Conservation (phyloP, 805 yeast genomes). For the Cyberlindnera saturnus region DNA sequence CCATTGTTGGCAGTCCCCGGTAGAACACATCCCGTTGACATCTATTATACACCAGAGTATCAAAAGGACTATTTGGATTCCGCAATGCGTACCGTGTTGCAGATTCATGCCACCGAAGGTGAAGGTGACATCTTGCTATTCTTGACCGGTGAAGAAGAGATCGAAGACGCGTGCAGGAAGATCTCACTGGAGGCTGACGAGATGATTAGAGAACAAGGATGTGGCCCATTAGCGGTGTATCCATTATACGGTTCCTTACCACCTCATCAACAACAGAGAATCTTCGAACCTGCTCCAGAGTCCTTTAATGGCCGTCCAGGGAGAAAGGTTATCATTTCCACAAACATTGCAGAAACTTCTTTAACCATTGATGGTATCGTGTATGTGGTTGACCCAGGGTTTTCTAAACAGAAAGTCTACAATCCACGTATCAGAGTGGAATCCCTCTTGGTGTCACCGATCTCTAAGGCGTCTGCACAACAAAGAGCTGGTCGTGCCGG, state of each 20-base stretch:
- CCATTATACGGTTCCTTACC: slow-evolving; percentile 96
- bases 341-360: slow-evolving; percentile 97
- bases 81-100: slow-evolving; percentile 90
- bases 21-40: slow-evolving; percentile 95
- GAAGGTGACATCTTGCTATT: slow-evolving; percentile 86
- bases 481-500: slow-evolving; percentile 99
- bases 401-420: slow-evolving; percentile 92
- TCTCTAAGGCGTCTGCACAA: slow-evolving; percentile 95
- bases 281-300: slow-evolving; percentile 84
- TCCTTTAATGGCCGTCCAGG: slow-evolving; percentile 84
- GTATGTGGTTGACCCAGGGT: slow-evolving; percentile 96
- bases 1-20: slow-evolving; percentile 97
- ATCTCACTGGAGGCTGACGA: slow-evolving; percentile 85
- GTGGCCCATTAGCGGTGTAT: slow-evolving; percentile 86
- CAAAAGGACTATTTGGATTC: slow-evolving; percentile 94
- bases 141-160: slow-evolving; percentile 95
- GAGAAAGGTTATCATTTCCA: slow-evolving; percentile 84
- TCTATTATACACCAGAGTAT: slow-evolving; percentile 93
- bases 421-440: slow-evolving; percentile 96
- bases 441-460: slow-evolving; percentile 89
- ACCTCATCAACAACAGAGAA: slow-evolving; percentile 90
- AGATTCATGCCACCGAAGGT: slow-evolving; percentile 94
- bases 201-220: slow-evolving; percentile 76
- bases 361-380: slow-evolving; percentile 96
- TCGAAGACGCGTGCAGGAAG: slow-evolving; percentile 93